Evolutionary conservation across 2,329 filamentous ascomycete genomes (phyloP), one percentile per base, ranked within the genome.

Genomic region (Alternaria alternata): DNA sequence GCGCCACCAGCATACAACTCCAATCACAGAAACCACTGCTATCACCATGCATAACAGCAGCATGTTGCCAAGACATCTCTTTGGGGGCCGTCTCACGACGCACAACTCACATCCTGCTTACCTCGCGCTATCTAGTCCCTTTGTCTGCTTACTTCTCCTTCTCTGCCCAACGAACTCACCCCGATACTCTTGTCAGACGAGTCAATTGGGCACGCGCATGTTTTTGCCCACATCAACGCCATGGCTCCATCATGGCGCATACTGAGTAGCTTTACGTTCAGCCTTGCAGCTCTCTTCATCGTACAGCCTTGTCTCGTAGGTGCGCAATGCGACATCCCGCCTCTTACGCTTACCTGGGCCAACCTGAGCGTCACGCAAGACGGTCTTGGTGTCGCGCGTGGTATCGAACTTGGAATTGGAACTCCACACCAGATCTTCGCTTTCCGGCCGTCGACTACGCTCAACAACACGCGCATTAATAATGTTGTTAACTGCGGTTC

Each of bases 341-440:
- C 60, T 26, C 38, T 62, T 12, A 51, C 57, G 18, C 57, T 62
- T 16, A 43, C 44, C 41, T 62, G 56, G 60, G 39, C 44, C 4
- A 62, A 62, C n/a, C 59, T 54, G 14, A 62, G 56, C 42, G 60
- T 62, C 36, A 55, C 60, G 28, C 51, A 62, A 36, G 60, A 62
- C 24, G 60, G 60, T 5, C 57, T 62, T 18, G 60, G 56, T 44
- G 60, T 62, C 43, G 47, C 60, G 16, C 56, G 60, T 28, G 60
- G 60, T 11, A 60, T 62, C 34, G 60, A 62, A 57, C 44, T 62
- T 28, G 60, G 60, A 20, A 56, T 62, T 20, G 60, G 60, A 8
- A 46, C 57, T 16, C 60, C 60, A 22, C 44, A 62, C 32, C 60
- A 62, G 34, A 60, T 62, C 12, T 62, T 62, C 30, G 49, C 60